Base-by-base conservation (phyloP, 768 basidiomycete genomes). In the Chalciporus pseudorubinellus region DNA sequence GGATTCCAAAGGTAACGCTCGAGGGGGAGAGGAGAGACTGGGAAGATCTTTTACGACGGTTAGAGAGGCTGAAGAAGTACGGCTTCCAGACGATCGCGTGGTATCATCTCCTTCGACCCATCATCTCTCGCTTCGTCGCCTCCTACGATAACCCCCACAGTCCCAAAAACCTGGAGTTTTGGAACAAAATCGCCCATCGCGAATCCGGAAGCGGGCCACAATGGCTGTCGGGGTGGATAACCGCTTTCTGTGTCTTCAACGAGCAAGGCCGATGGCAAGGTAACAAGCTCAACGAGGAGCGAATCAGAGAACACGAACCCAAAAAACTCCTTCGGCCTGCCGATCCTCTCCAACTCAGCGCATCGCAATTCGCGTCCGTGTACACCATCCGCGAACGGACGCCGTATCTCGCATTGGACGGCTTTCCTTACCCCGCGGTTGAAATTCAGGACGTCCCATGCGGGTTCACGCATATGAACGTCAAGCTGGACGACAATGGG, bases 1-100 rank as follows among this genome's bases (percentile, higher is more conserved):
- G 79, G 2, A 71, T 79, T 4, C 75, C 78, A 14, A 67, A 60
- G 28, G 67, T 80, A 42, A 78, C 75, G 6, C 70, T 80, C 29
- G 66, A 72, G 44, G 78, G 78, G 1, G 67, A 65, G 34, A 66
- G 62, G 28, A 46, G 58, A 3, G 78, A 80, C 57, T 78, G 73
- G 70, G 51, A 69, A 14, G 53, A 57, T 5, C 63, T 79, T 11
- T 60, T 72, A 7, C 4, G 34, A 3, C 65, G 75, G 10, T 48
- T 78, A 22, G 74, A 76, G 11, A 72, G 70, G 52, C 60, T 78
- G 40, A 62, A 64, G 29, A 58, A 62, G 11, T 76, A 72, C 44
- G 77, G 72, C 1, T 60, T 71, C 18, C 60, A 57, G 9, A 67
- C 70, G 22, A 57, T 70, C 39, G 66, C 67, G 6, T 78, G 76